Evolutionary conservation across 1,139 yeast genomes (phyloP).

Genomic region (Sporopachydermia cereana): DNA sequence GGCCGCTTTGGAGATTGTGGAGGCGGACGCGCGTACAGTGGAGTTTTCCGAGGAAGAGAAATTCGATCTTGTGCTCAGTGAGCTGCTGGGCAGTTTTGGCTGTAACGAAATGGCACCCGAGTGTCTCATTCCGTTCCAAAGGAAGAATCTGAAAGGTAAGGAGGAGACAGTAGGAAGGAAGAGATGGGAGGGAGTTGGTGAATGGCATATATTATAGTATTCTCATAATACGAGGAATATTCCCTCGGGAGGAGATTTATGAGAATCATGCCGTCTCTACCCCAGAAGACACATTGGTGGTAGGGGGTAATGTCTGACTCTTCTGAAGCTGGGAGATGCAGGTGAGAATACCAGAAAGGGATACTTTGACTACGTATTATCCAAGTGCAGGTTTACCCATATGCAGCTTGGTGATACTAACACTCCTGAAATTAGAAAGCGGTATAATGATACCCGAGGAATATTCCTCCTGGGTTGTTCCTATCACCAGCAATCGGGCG

Average conservation of each 20-base stretch:
- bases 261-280: too few species aligned
- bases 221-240: too few species aligned
- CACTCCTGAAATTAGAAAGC: conserved; percentile 12
- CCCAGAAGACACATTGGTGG: too few species aligned
- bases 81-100: conserved; percentile 80
- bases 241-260: too few species aligned
- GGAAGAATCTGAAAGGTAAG: conserved; percentile 25
- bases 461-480: conserved; percentile 50
- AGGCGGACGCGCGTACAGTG: neutral
- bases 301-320: too few species aligned
- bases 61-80: conserved; percentile 59
- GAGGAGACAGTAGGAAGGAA: too few species aligned
- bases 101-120: conserved; percentile 88
- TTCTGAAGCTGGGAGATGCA: too few species aligned
- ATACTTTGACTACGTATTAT: too few species aligned
- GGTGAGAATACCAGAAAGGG: too few species aligned
- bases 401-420: neutral
- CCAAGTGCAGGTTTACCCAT: too few species aligned
- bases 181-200: too few species aligned
- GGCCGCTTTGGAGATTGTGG: neutral
- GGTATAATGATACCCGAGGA: conserved; percentile 53
- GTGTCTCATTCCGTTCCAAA: conserved; percentile 35
- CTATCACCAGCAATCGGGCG: conserved; percentile 47
- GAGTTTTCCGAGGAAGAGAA: conserved; percentile 17
- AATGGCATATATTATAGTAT: too few species aligned